phyloP scores from a whole-genome alignment of 768 basidiomycete species.

The Sutorius australiensis region DNA sequence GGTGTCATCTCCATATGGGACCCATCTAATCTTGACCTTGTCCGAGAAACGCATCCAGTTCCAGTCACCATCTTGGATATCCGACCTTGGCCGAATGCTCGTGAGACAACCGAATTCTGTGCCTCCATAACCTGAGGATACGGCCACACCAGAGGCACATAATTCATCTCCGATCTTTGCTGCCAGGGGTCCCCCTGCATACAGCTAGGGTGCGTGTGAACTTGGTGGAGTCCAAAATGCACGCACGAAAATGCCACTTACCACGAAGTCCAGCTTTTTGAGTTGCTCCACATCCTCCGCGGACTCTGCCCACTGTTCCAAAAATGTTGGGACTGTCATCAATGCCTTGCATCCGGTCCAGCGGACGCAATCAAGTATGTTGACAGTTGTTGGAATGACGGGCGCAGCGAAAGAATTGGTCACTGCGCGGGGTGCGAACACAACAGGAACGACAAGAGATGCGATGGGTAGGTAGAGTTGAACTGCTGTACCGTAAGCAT shows the following conservation, averaged over 20 bases:
- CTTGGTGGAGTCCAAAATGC: not conserved
- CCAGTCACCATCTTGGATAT: slow-evolving; percentile 19
- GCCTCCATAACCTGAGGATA: slow-evolving; percentile 16
- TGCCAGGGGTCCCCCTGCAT: slow-evolving; percentile 13
- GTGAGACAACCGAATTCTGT: slow-evolving; percentile 19
- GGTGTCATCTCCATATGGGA: slow-evolving; percentile 28
- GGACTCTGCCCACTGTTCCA: slow-evolving; percentile 13
- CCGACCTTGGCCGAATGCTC: not conserved
- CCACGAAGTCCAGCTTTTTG: slow-evolving; percentile 17
- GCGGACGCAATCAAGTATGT: slow-evolving; percentile 15
- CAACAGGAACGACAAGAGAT: slow-evolving; percentile 17
- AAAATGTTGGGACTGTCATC: slow-evolving; percentile 18
- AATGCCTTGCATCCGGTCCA: slow-evolving; percentile 8
- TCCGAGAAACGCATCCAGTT: slow-evolving; percentile 8
- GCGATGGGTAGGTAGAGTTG: slow-evolving; percentile 34
- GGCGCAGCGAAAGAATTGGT: slow-evolving; percentile 7
- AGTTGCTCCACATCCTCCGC: slow-evolving; percentile 14
- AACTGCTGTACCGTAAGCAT: slow-evolving; percentile 30
- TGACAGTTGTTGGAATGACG: slow-evolving; percentile 18
- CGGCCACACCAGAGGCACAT: slow-evolving; percentile 13
- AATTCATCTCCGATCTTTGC: slow-evolving; percentile 13
- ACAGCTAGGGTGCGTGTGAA: slow-evolving; percentile 2
- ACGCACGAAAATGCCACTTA: slow-evolving; percentile 2
- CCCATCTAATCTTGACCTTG: slow-evolving; percentile 24
- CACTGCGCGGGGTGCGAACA: slow-evolving; percentile 32